Percentiles rank a stretch among this genome's conserved stretches.
Evolutionary conservation across 495 filamentous ascomycete species (phyloP).

Genomic region (Penicillium atrosanguineum): DNA sequence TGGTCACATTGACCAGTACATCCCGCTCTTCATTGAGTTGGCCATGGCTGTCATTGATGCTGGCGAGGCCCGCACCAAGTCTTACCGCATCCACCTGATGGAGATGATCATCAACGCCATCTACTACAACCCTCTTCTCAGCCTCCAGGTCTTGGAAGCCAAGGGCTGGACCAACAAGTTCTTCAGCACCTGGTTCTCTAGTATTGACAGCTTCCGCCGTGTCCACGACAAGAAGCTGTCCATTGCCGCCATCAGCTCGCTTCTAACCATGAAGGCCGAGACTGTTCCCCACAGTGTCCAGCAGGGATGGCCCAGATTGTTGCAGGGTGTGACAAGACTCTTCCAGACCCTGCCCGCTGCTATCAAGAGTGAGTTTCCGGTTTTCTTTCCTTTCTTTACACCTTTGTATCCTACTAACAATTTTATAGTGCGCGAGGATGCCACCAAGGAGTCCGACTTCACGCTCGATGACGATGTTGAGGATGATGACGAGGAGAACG

Average conservation of each 20-base stretch:
- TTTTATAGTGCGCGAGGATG: constrained; percentile 75
- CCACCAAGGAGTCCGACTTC: constrained; percentile 84
- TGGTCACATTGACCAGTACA: constrained; percentile 81
- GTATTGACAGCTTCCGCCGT: constrained; percentile 86
- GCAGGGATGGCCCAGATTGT: constrained; percentile 92
- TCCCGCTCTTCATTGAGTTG: constrained; percentile 82
- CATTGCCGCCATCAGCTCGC: constrained; percentile 84
- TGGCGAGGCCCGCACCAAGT: constrained; percentile 72
- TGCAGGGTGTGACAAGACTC: constrained; percentile 84
- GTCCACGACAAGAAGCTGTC: constrained; percentile 99
- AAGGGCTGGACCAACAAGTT: constrained; percentile 99
- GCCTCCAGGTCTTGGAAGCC: constrained; percentile 80
- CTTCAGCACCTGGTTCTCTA: constrained; percentile 96
- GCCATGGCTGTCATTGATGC: constrained; percentile 78
- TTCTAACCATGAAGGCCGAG: constrained; percentile 71
- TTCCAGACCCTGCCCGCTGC: constrained; percentile 91
- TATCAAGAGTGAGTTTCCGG: constrained; percentile 72
- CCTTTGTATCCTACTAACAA: constrained; percentile 15
- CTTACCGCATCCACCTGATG: constrained; percentile 92
- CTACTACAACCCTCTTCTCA: constrained; percentile 87
- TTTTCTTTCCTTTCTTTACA: not conserved
- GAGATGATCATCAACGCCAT: constrained; percentile 99
- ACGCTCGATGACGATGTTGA: constrained; percentile 72
- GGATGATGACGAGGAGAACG: constrained; percentile 68
- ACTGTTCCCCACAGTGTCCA: constrained; percentile 86